Conservation (phyloP, 2,329 filamentous ascomycete genomes). For the Cladophialophora psammophila region DNA sequence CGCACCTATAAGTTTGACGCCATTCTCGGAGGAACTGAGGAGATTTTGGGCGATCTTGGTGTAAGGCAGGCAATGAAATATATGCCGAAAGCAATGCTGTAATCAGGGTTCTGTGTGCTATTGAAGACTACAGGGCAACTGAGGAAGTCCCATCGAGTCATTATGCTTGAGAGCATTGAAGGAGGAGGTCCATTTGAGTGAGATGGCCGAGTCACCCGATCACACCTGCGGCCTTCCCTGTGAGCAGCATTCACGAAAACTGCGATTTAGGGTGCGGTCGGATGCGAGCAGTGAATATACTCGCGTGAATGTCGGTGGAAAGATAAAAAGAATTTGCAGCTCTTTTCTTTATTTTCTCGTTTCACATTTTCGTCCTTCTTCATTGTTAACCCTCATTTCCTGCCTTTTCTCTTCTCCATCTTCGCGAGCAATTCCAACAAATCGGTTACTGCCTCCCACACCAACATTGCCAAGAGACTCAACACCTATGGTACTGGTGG, state of each 20-base stretch:
- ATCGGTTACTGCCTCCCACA: neutral
- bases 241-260: neutral
- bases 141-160: neutral
- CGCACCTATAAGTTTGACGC: constrained; percentile 67
- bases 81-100: constrained; percentile 82
- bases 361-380: neutral
- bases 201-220: too few relatives aligned
- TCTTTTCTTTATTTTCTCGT: neutral
- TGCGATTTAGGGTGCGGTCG: neutral
- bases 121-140: neutral
- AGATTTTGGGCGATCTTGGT: constrained; percentile 74
- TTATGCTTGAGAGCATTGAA: too few relatives aligned
- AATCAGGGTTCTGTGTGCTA: neutral
- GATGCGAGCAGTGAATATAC: neutral
- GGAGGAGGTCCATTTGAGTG: too few relatives aligned
- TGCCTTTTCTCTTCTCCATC: neutral
- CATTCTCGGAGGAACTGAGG: constrained; percentile 74
- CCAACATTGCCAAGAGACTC: neutral
- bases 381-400: neutral
- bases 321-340: neutral
- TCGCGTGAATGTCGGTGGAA: neutral
- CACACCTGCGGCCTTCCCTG: neutral
- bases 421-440: neutral
- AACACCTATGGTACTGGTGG: neutral
- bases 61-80: constrained; percentile 78